Evolutionary conservation across 1,284 basidiomycete genomes (phyloP), one percentile per base, ranked within the genome.

Genomic region (Malassezia obtusa): DNA sequence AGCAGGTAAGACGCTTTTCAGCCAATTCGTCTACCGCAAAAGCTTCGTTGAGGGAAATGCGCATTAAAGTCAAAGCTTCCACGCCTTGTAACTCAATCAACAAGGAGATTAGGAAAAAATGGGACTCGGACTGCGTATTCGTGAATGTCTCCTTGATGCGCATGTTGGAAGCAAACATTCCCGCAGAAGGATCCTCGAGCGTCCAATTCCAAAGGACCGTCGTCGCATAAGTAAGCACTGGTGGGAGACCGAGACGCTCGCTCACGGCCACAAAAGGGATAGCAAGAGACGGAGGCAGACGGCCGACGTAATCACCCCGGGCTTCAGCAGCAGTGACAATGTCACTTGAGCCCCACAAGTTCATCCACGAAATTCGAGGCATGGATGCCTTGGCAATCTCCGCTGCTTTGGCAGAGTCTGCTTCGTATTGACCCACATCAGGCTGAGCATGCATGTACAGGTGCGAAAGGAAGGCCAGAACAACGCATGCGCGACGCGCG

Each of bases 71-170:
- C 6, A 95, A 81, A 0, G 86, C 88, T 32, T 84, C 80, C 1
- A 89, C 88, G 6, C 89, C 91, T n/a, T 82, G 81, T 5, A 92
- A 79, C 75, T 95, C 92, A 71, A 92, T 89, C n/a, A 87, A 81
- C 0, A 88, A 82, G 0, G 89, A 90, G 21, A 84, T 82, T 47
- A 90, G 79, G 77, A 86, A 96, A 73, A 95, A 96, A 60, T 87
- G 86, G 49, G 83, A 81, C 73, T 96, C 91, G 57, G 89, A 87
- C n/a, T 73, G 75, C 1, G 86, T 86, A 21, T 81, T 81, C 1
- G 89, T 91, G 76, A 95, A 95, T 0, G 82, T 78, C 2, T 83
- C 84, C 46, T 79, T 77, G 61, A 82, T 82, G 47, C 40, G 26
- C 58, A 56, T 12, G 62, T 64, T 49, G 72, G 63, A 63, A 11